Conservation (phyloP, 2,329 filamentous ascomycete genomes). For the Trichophyton mentagrophytes region DNA sequence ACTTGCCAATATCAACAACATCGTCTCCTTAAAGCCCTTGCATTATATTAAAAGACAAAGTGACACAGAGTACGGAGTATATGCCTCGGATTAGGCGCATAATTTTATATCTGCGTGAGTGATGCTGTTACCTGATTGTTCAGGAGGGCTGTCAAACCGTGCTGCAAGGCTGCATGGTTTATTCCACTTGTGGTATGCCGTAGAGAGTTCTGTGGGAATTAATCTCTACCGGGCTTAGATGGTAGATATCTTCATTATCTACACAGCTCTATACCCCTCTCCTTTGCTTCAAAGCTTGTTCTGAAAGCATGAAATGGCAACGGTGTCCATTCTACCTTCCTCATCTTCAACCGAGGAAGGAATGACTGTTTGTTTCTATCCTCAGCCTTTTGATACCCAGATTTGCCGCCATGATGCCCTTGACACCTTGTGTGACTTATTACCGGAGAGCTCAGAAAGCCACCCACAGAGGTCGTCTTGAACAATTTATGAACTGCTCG, state of each 20-base stretch:
- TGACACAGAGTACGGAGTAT: background rate
- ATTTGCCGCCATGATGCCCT: background rate
- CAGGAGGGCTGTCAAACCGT: background rate
- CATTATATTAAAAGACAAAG: background rate
- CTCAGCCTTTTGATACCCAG: background rate
- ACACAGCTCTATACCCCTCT: no score
- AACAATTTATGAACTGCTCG: background rate
- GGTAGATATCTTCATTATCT: background rate
- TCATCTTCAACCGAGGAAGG: background rate
- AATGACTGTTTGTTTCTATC: background rate
- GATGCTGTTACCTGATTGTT: background rate
- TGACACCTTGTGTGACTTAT: background rate
- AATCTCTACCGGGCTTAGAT: background rate
- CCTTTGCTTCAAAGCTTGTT: background rate
- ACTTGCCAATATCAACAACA: no score
- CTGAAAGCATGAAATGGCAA: background rate
- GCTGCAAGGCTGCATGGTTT: background rate
- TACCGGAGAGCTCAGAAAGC: background rate
- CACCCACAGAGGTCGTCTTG: background rate
- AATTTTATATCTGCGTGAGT: background rate
- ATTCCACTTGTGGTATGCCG: background rate
- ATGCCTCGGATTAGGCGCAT: no score
- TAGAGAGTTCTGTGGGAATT: background rate
- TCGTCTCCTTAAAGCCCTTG: no score
- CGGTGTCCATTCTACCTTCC: background rate